Percentiles rank a stretch among this genome's conserved stretches.
Conservation (phyloP, 139 green algal genomes). For the Chlamydomonas applanata region DNA sequence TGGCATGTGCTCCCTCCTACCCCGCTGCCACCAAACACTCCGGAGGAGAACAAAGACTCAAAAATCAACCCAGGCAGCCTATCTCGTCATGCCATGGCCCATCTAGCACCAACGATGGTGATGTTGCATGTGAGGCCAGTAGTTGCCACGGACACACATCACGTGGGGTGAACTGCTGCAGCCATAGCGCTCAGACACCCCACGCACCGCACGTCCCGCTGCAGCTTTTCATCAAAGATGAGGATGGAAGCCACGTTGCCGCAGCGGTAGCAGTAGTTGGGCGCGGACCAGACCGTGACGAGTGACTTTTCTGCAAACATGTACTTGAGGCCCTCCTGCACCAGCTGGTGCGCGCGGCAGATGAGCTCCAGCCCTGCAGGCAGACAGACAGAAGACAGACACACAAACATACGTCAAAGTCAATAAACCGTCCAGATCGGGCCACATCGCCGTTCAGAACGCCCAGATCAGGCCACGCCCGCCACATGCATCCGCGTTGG, state of each 20-base stretch:
- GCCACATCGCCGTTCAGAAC: too few relatives aligned
- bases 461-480: too few relatives aligned
- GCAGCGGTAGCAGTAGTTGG: slow-evolving; percentile 99
- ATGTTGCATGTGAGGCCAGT: too few relatives aligned
- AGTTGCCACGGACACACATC: too few relatives aligned
- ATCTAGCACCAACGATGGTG: too few relatives aligned
- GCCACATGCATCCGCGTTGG: background rate
- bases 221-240: slow-evolving; percentile 90
- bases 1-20: background rate
- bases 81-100: too few relatives aligned
- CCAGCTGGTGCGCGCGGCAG: slow-evolving; percentile 96
- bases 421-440: too few relatives aligned
- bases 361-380: slow-evolving; percentile 84
- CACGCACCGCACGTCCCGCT: slow-evolving; percentile 61
- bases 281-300: slow-evolving; percentile 96
- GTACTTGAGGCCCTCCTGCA: slow-evolving; percentile 98
- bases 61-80: too few relatives aligned
- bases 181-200: too few relatives aligned
- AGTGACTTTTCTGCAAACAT: slow-evolving; percentile 90
- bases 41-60: too few relatives aligned
- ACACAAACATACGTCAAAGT: background rate
- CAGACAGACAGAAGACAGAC: background rate
- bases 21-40: background rate
- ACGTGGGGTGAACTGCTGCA: too few relatives aligned
- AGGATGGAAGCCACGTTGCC: slow-evolving; percentile 97